Evolutionary conservation across 371 early-diverging fungal species (phyloP), one percentile per base, ranked within the genome.

Genomic region (Apophysomyces elegans): DNA sequence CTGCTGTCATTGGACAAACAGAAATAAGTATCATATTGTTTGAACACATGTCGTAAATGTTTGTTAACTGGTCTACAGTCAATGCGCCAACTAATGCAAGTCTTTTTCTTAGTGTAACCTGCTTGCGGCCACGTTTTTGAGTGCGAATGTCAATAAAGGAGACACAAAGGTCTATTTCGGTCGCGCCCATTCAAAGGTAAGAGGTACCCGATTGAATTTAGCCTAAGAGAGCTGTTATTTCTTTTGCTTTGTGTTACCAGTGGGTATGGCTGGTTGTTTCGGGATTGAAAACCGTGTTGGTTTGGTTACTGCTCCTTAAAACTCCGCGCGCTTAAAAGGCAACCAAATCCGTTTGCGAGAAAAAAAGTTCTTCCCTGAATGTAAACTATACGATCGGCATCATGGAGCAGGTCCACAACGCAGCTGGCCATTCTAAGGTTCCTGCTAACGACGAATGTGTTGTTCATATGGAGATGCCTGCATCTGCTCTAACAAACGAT

Each of bases 261-360:
- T 3, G 32, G 32, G 5, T 13, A 43, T 45, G 6, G 7, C 54
- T 21, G 9, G 18, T 50, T 8, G n/a, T n/a, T 50, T 50, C 21
- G 18, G 54, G n/a, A 21, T 1, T 18, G 7, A 18, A 9, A 50
- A 18, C 9, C 18, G 21, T 26, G 21, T 21, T 50, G n/a, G 9
- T n/a, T 21, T 21, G 54, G 16, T 21, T 50, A 21, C 21, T n/a
- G 21, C 54, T 18, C 21, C 7, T 50, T 26, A 9, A 50, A 50
- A 50, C 54, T 50, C 54, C 54, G 54, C 54, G 54, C 54, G 54
- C 54, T 50, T 50, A 50, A 50, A 50, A 21, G 54, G 54, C 54
- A 21, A n/a, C 5, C 21, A n/a, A 41, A 41, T 13, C 21, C 21
- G 9, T 50, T 50, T 16, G n/a, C 21, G 54, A 50, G 21, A 50